Conservation (phyloP, 768 basidiomycete genomes). For the Boletus rufocinnamomeus region DNA sequence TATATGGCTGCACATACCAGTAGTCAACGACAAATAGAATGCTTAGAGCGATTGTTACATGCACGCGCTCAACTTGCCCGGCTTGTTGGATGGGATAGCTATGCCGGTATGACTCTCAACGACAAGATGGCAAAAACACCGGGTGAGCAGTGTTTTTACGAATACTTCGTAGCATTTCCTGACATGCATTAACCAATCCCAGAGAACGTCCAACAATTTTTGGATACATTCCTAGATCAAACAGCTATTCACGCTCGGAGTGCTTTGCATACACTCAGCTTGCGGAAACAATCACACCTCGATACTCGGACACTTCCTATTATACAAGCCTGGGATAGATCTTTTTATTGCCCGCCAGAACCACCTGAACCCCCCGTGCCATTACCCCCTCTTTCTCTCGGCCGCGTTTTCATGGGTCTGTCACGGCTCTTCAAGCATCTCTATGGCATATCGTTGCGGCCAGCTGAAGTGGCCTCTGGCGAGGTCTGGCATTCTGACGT, state of each 20-base stretch:
- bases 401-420: slow-evolving; percentile 91
- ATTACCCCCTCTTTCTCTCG: slow-evolving; percentile 76
- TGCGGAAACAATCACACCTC: slow-evolving; percentile 76
- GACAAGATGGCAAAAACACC: slow-evolving; percentile 99
- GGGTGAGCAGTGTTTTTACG: slow-evolving; percentile 46
- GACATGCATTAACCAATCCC: neutral
- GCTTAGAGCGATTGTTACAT: slow-evolving; percentile 73
- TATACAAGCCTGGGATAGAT: slow-evolving; percentile 96
- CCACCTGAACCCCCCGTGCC: slow-evolving; percentile 73
- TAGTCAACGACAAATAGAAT: slow-evolving; percentile 69
- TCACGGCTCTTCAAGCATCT: slow-evolving; percentile 83
- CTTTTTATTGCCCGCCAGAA: slow-evolving; percentile 86
- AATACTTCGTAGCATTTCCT: neutral
- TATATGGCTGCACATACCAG: slow-evolving; percentile 84
- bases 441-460: slow-evolving; percentile 84
- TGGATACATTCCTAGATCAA: slow-evolving; percentile 77
- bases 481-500: slow-evolving; percentile 92
- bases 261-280: slow-evolving; percentile 67
- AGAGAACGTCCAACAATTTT: slow-evolving; percentile 88
- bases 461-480: slow-evolving; percentile 64
- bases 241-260: slow-evolving; percentile 75
- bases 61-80: slow-evolving; percentile 81
- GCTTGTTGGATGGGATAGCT: slow-evolving; percentile 84
- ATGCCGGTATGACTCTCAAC: slow-evolving; percentile 79
- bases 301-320: slow-evolving; percentile 55